phyloP scores from a whole-genome alignment of 352 stramenopile genomes.

The Phytophthora ramorum region DNA sequence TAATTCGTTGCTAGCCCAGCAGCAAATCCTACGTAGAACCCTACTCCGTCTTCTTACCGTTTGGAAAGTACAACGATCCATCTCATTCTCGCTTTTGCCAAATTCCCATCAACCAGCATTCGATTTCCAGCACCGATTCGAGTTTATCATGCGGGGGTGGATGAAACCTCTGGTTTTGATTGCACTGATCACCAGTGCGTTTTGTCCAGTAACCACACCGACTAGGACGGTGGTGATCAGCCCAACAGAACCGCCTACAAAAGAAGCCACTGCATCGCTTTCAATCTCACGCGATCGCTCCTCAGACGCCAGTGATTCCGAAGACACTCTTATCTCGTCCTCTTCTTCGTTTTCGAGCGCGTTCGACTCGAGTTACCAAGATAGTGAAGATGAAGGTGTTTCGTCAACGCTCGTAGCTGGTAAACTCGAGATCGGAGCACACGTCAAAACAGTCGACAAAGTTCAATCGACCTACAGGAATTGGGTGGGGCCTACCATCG shows the following conservation, averaged over 20 bases:
- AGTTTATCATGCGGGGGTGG: no score
- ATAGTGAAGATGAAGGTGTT: background rate
- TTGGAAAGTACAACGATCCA: no score
- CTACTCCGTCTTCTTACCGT: no score
- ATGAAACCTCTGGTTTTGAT: background rate
- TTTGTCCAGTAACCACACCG: background rate
- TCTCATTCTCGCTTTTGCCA: no score
- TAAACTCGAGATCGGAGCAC: constrained; percentile 21
- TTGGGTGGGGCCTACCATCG: constrained; percentile 38
- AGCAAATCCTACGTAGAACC: no score
- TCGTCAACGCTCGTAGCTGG: background rate
- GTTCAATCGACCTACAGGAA: constrained; percentile 34
- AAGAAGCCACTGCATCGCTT: background rate
- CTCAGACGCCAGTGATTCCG: background rate
- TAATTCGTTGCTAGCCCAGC: no score
- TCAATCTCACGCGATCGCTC: background rate
- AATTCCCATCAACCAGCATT: background rate
- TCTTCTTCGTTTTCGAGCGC: background rate
- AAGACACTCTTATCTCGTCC: background rate
- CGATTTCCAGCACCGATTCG: no score
- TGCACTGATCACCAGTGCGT: background rate
- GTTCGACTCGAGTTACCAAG: background rate
- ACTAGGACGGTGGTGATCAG: background rate
- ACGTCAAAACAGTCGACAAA: constrained; percentile 28
- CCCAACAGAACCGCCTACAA: background rate